Percentiles rank a stretch among this genome's conserved stretches.
Evolutionary conservation across 192 early-diverging fungal genomes (phyloP).

Genomic region (Jimgerdemannia lactiflua): DNA sequence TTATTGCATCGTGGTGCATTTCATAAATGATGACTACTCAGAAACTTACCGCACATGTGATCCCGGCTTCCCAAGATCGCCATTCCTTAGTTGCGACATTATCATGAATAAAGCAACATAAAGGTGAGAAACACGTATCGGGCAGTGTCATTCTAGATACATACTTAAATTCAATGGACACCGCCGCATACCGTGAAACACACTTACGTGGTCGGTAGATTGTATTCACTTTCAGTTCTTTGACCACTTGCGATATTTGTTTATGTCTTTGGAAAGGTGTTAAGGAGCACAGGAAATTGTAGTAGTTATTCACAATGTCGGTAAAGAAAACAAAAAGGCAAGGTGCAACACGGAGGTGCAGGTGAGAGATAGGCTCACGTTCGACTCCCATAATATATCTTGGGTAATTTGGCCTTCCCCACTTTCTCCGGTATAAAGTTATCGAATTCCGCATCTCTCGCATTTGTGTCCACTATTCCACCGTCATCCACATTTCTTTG

Average conservation of each 20-base stretch:
- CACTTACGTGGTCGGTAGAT: slow-evolving; percentile 42
- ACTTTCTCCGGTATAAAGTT: neutral
- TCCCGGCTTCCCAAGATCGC: slow-evolving; percentile 48
- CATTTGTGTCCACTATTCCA: neutral
- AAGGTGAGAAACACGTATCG: too few relatives aligned
- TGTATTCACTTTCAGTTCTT: slow-evolving; percentile 52
- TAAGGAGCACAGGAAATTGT: neutral
- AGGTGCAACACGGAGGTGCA: neutral
- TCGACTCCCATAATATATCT: slow-evolving; percentile 51
- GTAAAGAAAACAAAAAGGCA: neutral
- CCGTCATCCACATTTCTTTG: neutral
- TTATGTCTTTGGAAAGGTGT: slow-evolving; percentile 30
- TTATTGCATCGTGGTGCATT: too few relatives aligned
- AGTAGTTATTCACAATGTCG: too few relatives aligned
- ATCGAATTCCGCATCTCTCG: neutral
- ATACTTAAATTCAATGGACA: neutral
- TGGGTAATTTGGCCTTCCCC: slow-evolving; percentile 2
- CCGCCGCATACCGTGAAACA: neutral
- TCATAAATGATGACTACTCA: too few relatives aligned
- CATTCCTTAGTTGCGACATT: slow-evolving; percentile 19
- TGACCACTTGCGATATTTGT: slow-evolving; percentile 53
- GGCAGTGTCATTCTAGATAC: too few relatives aligned
- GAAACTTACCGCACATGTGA: slow-evolving; percentile 41
- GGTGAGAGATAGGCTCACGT: slow-evolving; percentile 19
- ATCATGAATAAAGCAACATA: neutral